phyloP scores from a whole-genome alignment of 139 green algal genomes.

The Asterochloris sp. region DNA sequence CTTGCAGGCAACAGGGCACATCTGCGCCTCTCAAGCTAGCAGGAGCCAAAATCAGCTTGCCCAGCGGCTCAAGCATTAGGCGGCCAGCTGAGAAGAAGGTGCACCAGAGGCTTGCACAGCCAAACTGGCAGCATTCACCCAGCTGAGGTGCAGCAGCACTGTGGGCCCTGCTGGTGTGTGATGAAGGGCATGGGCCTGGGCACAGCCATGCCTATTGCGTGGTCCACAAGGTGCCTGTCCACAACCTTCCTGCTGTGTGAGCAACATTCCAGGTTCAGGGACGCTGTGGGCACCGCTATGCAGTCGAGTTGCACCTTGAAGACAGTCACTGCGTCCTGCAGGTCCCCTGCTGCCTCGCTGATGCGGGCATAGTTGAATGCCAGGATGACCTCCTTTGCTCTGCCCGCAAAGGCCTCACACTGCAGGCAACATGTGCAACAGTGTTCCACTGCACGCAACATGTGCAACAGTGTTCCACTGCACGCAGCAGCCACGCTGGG shows the following conservation, averaged over 20 bases:
- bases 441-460: neutral
- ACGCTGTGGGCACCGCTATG: no score
- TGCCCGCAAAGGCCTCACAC: neutral
- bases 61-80: no score
- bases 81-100: no score
- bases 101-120: no score
- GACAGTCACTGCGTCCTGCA: conserved; percentile 37
- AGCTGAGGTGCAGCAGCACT: no score
- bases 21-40: no score
- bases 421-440: neutral
- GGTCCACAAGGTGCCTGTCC: neutral
- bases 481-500: no score
- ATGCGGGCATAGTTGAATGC: conserved; percentile 80
- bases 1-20: no score
- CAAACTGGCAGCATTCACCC: no score
- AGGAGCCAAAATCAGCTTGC: no score
- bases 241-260: neutral
- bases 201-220: neutral
- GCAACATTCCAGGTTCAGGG: no score
- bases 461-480: no score
- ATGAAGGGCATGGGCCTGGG: neutral
- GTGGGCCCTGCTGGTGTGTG: neutral
- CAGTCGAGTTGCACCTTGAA: conserved; percentile 40
- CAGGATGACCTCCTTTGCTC: conserved; percentile 56
- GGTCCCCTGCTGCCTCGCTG: conserved; percentile 61